Conservation (phyloP, 2,329 filamentous ascomycete genomes). For the Aschersonia sp. region DNA sequence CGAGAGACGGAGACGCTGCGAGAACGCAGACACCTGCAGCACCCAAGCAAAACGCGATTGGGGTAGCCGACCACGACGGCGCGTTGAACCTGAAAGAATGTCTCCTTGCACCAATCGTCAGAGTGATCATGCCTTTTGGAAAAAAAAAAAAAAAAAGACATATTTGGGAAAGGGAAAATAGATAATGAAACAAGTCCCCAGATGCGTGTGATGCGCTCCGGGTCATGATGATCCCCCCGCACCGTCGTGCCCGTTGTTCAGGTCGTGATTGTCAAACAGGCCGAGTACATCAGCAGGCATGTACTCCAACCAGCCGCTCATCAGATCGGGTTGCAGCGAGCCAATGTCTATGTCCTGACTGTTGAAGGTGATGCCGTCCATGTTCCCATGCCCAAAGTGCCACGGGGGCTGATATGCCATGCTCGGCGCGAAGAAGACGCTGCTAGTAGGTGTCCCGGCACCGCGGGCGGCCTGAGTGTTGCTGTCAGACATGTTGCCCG, state of each 20-base stretch:
- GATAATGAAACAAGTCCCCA: background rate
- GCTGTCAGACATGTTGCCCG: conserved; percentile 23
- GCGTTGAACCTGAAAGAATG: too few relatives aligned
- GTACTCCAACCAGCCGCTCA: conserved; percentile 60
- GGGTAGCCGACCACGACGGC: too few relatives aligned
- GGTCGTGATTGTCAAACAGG: conserved; percentile 30
- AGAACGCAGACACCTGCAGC: too few relatives aligned
- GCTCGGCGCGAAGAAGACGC: conserved; percentile 13
- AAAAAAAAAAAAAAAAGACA: too few relatives aligned
- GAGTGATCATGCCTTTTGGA: too few relatives aligned
- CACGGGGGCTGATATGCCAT: conserved; percentile 16
- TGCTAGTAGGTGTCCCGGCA: background rate
- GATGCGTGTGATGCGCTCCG: background rate
- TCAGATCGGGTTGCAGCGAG: conserved; percentile 48
- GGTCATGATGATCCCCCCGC: background rate
- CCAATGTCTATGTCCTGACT: conserved; percentile 67
- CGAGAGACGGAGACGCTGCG: too few relatives aligned
- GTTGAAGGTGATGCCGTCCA: conserved; percentile 53
- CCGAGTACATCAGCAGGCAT: conserved; percentile 51
- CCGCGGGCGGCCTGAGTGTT: background rate
- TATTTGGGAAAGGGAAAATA: background rate
- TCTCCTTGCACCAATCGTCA: too few relatives aligned
- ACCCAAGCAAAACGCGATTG: too few relatives aligned
- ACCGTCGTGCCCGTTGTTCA: conserved; percentile 9
- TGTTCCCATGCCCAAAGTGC: conserved; percentile 17